Base-by-base conservation (phyloP, 345 rosid genomes). In the Bruguiera sexangula region DNA sequence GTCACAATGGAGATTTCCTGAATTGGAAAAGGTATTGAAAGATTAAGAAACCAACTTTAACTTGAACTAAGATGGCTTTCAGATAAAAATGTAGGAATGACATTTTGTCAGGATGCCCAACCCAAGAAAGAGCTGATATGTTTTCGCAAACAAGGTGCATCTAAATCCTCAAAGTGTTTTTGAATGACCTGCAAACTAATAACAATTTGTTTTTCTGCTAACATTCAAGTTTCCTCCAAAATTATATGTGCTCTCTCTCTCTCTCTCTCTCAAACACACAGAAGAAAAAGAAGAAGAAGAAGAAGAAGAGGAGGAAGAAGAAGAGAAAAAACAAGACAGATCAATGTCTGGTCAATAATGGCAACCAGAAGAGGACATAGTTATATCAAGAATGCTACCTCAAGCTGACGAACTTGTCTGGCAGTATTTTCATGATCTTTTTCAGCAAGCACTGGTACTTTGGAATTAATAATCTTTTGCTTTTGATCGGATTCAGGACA, bases 361-460 rank as follows among this genome's bases (percentile, higher is more conserved):
- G 48, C 61, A 69, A 62, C 55, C 30, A 63, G 59, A 57, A 36
- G 36, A 32, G 53, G 43, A 15, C 56, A 56, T 20, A 48, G 68
- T 56, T 4, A 22, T 39, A 11, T 51, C 10, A 4, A 61, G 46
- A 78, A 72, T 79, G 69, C 67, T 73, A 96, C 99, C 99, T 96
- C 96, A 70, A 96, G 98, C 73, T 75, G 89, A 66, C 87, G 87
- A 65, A 69, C 84, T 74, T 83, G 90, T 68, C 81, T 66, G 46
- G 53, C 71, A 68, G 75, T 81, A 75, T 30, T 62, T 73, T 57
- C 79, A 43, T 66, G 51, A 67, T 85, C 88, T 69, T 76, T 82
- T 73, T 78, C 96, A 52, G 76, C 53, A 64, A 64, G 53, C 62
- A 76, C n/a, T 10, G 65, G 37, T 62, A 63, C 86, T 77, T 84